A percentile compares a stretch with the other conserved stretches of the same genome.
Evolutionary conservation across 768 basidiomycete genomes (phyloP).

Genomic region (Lactarius psammicola): DNA sequence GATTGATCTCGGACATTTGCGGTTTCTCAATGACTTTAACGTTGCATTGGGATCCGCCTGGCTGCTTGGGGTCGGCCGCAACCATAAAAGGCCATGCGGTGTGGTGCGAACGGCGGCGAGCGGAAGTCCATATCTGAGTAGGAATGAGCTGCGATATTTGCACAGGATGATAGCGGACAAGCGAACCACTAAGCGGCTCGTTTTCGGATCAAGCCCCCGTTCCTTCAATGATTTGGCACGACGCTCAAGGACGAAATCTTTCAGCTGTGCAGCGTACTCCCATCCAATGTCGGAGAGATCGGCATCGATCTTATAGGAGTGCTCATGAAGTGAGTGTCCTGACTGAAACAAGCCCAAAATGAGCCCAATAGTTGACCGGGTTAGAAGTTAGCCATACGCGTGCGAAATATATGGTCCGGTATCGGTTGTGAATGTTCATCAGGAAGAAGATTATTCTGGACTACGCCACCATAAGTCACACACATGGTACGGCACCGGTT

Average conservation of each 20-base stretch:
- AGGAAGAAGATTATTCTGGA: slow-evolving; percentile 97
- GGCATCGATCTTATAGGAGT: slow-evolving; percentile 98
- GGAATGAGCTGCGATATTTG: slow-evolving; percentile 3
- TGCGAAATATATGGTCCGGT: slow-evolving; percentile 94
- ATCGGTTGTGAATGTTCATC: slow-evolving; percentile 98
- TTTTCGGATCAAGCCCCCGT: slow-evolving; percentile 59
- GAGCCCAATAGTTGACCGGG: slow-evolving; percentile 3
- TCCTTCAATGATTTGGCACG: slow-evolving; percentile 74
- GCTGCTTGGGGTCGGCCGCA: slow-evolving; percentile 30
- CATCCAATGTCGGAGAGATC: slow-evolving; percentile 93
- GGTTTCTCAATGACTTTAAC: slow-evolving; percentile 92
- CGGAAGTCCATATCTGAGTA: slow-evolving; percentile 92
- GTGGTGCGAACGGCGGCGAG: slow-evolving; percentile 88
- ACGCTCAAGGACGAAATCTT: slow-evolving; percentile 85
- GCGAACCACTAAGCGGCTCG: slow-evolving; percentile 66
- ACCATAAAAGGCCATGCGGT: slow-evolving; percentile 92
- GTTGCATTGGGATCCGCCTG: slow-evolving; percentile 37
- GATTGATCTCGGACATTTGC: slow-evolving; percentile 98
- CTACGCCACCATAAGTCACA: slow-evolving; percentile 41
- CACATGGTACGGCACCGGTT: neutral
- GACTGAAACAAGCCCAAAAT: slow-evolving; percentile 52
- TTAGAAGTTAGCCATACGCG: slow-evolving; percentile 57
- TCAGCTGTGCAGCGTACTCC: slow-evolving; percentile 90
- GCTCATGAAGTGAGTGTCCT: slow-evolving; percentile 97
- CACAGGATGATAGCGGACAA: neutral